Percentiles rank a stretch among this genome's conserved stretches.
phyloP scores from a whole-genome alignment of 108 stramenopile species.

The Nannochloropsis oceanica region DNA sequence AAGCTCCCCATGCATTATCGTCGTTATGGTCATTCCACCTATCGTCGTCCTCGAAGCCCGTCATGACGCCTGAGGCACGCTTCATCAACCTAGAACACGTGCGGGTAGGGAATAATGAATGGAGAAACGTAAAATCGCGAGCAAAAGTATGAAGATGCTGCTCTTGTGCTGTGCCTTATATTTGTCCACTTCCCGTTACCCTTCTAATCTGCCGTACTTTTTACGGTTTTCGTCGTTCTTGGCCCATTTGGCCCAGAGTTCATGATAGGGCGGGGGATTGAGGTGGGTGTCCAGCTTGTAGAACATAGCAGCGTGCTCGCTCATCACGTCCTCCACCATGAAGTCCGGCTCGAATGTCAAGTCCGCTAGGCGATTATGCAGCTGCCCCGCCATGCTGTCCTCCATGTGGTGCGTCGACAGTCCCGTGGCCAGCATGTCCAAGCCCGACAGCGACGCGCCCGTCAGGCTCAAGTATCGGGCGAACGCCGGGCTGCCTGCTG shows the following conservation, averaged over 20 bases:
- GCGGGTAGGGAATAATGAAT: too few species aligned
- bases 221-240: neutral
- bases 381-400: neutral
- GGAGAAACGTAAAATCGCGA: too few species aligned
- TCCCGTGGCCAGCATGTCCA: neutral
- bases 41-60: neutral
- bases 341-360: neutral
- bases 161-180: too few species aligned
- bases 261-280: neutral
- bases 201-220: neutral
- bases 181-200: too few species aligned
- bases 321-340: neutral
- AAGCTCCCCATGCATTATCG: neutral
- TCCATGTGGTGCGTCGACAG: neutral
- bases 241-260: neutral
- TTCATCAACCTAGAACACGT: neutral
- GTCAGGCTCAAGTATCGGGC: neutral
- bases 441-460: neutral
- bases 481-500: neutral
- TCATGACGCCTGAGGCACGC: neutral
- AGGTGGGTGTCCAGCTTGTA: neutral
- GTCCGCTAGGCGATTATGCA: neutral
- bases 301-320: neutral
- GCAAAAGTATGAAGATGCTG: too few species aligned
- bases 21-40: neutral